phyloP scores from a whole-genome alignment of 2,329 filamentous ascomycete species.

The Colletotrichum cuscutae region DNA sequence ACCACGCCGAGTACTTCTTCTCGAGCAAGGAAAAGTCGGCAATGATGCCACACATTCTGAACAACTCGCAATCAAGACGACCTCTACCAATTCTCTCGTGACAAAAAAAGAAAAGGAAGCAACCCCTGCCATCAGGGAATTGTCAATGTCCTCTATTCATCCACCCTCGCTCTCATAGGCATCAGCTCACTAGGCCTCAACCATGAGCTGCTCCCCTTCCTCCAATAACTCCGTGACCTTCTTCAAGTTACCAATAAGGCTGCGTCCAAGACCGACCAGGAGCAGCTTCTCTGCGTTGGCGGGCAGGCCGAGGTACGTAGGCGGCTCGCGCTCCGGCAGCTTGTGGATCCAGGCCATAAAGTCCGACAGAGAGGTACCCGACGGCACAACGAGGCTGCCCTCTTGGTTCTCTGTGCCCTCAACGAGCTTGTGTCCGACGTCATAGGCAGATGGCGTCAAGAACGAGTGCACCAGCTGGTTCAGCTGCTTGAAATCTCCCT shows the following conservation, averaged over 20 bases:
- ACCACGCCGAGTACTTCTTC: background rate
- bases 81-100: background rate
- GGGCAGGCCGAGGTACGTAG: conserved; percentile 92
- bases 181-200: conserved; percentile 58
- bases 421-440: conserved; percentile 90
- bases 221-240: conserved; percentile 90
- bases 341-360: conserved; percentile 93
- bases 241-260: conserved; percentile 85
- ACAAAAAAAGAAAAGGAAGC: background rate
- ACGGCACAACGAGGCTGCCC: conserved; percentile 77
- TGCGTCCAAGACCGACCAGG: conserved; percentile 86
- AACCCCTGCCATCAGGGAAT: background rate
- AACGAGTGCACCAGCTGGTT: conserved; percentile 78
- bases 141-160: background rate
- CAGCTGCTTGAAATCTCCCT: conserved; percentile 82
- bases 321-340: conserved; percentile 93
- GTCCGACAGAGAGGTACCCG: conserved; percentile 83
- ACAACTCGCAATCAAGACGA: background rate
- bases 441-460: conserved; percentile 89
- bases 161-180: too few relatives aligned
- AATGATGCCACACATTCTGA: background rate
- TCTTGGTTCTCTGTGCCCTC: conserved; percentile 69
- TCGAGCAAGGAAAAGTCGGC: background rate
- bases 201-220: conserved; percentile 91
- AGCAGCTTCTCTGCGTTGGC: conserved; percentile 97